Evolutionary conservation across 2,329 filamentous ascomycete genomes (phyloP).

Genomic region (Zymoseptoria pseudotritici): DNA sequence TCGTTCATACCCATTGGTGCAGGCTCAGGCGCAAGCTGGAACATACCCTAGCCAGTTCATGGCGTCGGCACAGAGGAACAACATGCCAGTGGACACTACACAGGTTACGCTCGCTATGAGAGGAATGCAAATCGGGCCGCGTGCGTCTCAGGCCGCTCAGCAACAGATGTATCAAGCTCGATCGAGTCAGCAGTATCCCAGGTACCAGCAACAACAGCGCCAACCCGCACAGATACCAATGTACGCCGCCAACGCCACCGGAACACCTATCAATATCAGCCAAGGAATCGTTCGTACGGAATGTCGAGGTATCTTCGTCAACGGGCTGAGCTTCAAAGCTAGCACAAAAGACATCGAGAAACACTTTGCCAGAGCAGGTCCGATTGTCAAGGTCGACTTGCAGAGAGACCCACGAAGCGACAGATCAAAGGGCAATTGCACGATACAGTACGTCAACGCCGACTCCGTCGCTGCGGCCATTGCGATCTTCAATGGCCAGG

Average conservation of each 20-base stretch:
- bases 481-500: conserved; percentile 16
- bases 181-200: neutral
- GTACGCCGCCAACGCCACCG: conserved; percentile 15
- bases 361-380: conserved; percentile 21
- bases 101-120: neutral
- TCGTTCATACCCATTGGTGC: neutral
- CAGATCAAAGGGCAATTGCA: conserved; percentile 25
- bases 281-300: conserved; percentile 21
- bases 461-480: conserved; percentile 22
- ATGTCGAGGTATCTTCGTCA: conserved; percentile 25
- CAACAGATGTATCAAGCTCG: conserved; percentile 3
- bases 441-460: conserved; percentile 20
- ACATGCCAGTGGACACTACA: neutral
- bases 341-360: conserved; percentile 18
- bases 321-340: conserved; percentile 23
- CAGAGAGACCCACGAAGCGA: conserved; percentile 19
- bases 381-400: conserved; percentile 20
- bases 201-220: neutral
- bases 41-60: neutral
- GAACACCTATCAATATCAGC: conserved; percentile 21
- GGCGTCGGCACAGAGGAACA: neutral
- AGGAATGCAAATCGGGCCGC: neutral
- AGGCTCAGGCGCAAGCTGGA: neutral
- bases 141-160: neutral
- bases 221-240: conserved; percentile 4